Base-by-base conservation (phyloP, 768 basidiomycete species). In the Suillus subalutaceus region DNA sequence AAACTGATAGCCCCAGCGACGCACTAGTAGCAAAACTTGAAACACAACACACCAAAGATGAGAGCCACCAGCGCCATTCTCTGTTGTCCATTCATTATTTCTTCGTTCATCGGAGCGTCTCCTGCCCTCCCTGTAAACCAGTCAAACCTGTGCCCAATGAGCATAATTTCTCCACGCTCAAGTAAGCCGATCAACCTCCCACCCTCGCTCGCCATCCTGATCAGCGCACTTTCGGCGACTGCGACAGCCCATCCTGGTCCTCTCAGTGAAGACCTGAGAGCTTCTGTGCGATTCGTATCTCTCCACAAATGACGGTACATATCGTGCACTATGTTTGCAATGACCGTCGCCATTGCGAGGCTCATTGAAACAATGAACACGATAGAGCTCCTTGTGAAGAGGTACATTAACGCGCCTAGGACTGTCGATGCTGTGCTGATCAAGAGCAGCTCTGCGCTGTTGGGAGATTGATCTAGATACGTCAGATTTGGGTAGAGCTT, bases 131-230 rank as follows among this genome's bases (percentile, higher is more conserved):
- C 78, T 0, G 82, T 74, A 64, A 88, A 88, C 86, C 86, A 88
- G 62, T 88, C 87, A 60, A 89, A 88, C 7, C 87, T 72, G 35
- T 65, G 69, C 0, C 82, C 80, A 23, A 87, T 59, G 1, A 70
- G 66, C 2, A 13, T 6, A 7, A 75, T 75, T 68, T 88, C 86
- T 0, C 80, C 67, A n/a, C 85, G 72, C 58, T 79, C 77, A 10
- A 87, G 23, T 18, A 84, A 67, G 2, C 87, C 86, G 2, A 81
- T 74, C 0, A 79, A 43, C 9, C 86, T 79, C 0, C 86, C 87
- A 55, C 77, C 72, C 65, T 88, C 87, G 46, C 81, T 85, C 26
- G 77, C 78, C 74, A 88, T 78, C 32, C 86, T 78, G 53, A 89
- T 81, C 10, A 86, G 50, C 0, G 85, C 72, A 63, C 87, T 84